These are phyloP conservation scores for Exutisphaerella laricina DNA, from an alignment of 2,329 filamentous ascomycete genomes.

Conservation along the genomic window DNA sequence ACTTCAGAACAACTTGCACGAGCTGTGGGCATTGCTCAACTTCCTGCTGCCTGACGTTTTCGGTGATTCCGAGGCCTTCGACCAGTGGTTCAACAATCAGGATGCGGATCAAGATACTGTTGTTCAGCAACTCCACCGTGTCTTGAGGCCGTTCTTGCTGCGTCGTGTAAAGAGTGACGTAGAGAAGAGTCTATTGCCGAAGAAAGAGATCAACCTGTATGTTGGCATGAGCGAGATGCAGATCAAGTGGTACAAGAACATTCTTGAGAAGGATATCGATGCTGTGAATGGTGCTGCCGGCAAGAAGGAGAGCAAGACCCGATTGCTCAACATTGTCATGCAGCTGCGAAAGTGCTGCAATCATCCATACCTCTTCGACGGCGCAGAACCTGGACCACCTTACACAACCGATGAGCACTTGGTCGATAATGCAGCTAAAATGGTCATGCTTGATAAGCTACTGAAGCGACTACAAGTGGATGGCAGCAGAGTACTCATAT, in stretches of 20 bases:
- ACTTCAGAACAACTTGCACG: slow-evolving; percentile 95
- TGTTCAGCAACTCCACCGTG: slow-evolving; percentile 89
- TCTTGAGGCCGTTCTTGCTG: slow-evolving; percentile 86
- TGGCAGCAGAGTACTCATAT: slow-evolving; percentile 94
- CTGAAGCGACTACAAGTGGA: slow-evolving; percentile 75
- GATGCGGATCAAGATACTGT: slow-evolving; percentile 89
- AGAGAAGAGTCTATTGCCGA: slow-evolving; percentile 93
- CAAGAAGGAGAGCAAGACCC: slow-evolving; percentile 95
- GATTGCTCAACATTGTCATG: slow-evolving; percentile 98
- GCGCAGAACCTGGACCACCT: slow-evolving; percentile 90
- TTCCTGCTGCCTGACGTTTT: slow-evolving; percentile 98
- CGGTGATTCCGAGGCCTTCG: slow-evolving; percentile 91
- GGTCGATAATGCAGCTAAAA: slow-evolving; percentile 89
- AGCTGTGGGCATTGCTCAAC: slow-evolving; percentile 95
- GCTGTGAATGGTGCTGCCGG: slow-evolving; percentile 95
- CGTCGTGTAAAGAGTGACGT: slow-evolving; percentile 96
- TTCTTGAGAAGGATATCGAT: slow-evolving; percentile 97
- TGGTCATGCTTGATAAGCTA: slow-evolving; percentile 92
- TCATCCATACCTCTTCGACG: slow-evolving; percentile 96
- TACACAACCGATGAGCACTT: slow-evolving; percentile 98
- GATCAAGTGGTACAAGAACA: slow-evolving; percentile 98
- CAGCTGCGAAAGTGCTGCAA: slow-evolving; percentile 98
- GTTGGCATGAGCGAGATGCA: slow-evolving; percentile 99
- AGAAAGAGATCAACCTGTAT: slow-evolving; percentile 96
- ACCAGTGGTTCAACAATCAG: slow-evolving; percentile 94